Evolutionary conservation across 2,329 filamentous ascomycete genomes (phyloP).

Genomic region (Didymella segeticola): DNA sequence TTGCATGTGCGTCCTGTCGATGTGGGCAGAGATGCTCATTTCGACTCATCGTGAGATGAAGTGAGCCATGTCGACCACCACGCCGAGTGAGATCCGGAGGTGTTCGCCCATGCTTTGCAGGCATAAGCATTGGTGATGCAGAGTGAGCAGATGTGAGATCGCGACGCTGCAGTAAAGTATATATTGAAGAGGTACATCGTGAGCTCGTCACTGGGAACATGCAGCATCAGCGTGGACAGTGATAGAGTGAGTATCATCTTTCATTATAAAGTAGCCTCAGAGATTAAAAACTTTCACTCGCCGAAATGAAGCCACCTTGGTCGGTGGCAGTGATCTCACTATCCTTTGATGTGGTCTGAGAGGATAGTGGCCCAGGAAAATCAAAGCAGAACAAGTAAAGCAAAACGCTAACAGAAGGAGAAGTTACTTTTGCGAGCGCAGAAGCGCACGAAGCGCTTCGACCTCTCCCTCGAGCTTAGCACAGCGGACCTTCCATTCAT

Average conservation of each 20-base stretch:
- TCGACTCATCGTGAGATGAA: conserved; percentile 11
- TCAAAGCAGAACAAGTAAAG: no score
- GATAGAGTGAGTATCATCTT: conserved; percentile 8
- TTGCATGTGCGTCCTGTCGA: neutral
- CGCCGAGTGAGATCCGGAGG: no score
- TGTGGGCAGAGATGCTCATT: neutral
- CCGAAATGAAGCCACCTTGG: conserved; percentile 37
- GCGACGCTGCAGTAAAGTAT: neutral
- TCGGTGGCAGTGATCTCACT: conserved; percentile 31
- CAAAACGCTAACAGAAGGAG: no score
- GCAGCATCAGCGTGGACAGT: neutral
- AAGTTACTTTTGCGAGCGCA: conserved; percentile 51
- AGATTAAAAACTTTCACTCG: conserved; percentile 39
- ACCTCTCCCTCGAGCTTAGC: conserved; percentile 71
- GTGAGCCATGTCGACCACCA: neutral
- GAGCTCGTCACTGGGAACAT: conserved; percentile 1
- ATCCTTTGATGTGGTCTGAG: conserved; percentile 44
- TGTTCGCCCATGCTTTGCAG: neutral
- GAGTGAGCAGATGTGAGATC: neutral
- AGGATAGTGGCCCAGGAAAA: conserved; percentile 14
- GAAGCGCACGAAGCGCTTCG: conserved; percentile 62
- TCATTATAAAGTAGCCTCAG: conserved; percentile 10
- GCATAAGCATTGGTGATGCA: neutral
- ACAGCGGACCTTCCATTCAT: conserved; percentile 67
- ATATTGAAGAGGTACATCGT: neutral